Evolutionary conservation across 768 basidiomycete genomes (phyloP).

Genomic region (Trametes cingulata): DNA sequence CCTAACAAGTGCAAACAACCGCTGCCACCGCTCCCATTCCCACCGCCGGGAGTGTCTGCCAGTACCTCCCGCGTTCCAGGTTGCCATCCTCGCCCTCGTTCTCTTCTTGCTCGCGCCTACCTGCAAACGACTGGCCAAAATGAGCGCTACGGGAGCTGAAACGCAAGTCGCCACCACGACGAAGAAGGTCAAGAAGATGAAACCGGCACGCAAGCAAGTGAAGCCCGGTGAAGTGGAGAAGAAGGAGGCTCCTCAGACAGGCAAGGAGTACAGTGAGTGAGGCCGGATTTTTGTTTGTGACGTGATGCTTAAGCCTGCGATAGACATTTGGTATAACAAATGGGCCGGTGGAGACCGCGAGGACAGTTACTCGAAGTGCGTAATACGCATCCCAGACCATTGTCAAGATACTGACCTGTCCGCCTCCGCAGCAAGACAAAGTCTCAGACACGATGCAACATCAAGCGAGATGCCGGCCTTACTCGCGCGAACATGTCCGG

Average conservation of each 20-base stretch:
- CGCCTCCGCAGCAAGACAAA: slow-evolving; percentile 73
- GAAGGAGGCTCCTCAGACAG: slow-evolving; percentile 85
- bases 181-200: slow-evolving; percentile 62
- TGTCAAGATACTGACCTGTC: background rate
- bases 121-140: background rate
- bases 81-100: background rate
- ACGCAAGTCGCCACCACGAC: slow-evolving; percentile 22
- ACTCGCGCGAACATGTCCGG: slow-evolving; percentile 95
- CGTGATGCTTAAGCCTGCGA: slow-evolving; percentile 10
- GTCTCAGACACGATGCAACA: slow-evolving; percentile 88
- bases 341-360: slow-evolving; percentile 99
- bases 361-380: slow-evolving; percentile 93
- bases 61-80: background rate
- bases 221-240: slow-evolving; percentile 89
- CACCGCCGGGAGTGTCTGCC: background rate
- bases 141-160: slow-evolving; percentile 25
- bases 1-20: slow-evolving; percentile 20
- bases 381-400: slow-evolving; percentile 13
- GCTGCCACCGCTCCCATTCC: background rate
- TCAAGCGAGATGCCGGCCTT: slow-evolving; percentile 86
- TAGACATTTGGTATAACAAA: slow-evolving; percentile 98
- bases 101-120: background rate
- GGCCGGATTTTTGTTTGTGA: background rate
- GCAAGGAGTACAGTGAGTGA: slow-evolving; percentile 92
- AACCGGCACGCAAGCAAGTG: slow-evolving; percentile 93